Evolutionary conservation across 78 protist genomes (phyloP).

Genomic region (Capsaspora owczarzaki): DNA sequence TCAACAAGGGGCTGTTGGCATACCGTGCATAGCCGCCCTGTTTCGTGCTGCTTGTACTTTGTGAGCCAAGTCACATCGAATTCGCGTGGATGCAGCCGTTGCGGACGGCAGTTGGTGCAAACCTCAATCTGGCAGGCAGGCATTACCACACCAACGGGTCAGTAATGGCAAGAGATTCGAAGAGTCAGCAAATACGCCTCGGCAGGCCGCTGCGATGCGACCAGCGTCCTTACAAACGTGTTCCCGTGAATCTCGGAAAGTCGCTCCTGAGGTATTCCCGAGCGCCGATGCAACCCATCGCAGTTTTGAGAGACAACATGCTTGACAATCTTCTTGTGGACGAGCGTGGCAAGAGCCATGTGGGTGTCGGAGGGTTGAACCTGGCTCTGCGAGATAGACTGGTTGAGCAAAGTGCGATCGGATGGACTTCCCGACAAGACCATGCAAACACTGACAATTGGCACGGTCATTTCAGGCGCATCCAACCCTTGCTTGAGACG

Average conservation of each 20-base stretch:
- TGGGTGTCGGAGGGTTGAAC: neutral
- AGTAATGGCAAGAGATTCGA: neutral
- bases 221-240: neutral
- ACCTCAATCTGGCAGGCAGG: neutral
- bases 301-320: conserved; percentile 7
- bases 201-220: neutral
- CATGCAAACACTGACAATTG: no score
- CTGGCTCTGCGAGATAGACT: neutral
- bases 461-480: no score
- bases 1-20: neutral
- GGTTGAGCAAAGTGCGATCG: no score
- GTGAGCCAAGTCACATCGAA: neutral
- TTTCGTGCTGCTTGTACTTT: neutral
- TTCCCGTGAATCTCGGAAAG: conserved; percentile 21
- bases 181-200: neutral
- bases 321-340: neutral
- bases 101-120: neutral
- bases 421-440: no score
- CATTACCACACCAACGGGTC: neutral
- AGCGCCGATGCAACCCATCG: conserved; percentile 8
- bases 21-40: neutral
- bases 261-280: neutral
- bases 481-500: no score
- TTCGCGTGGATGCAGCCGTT: neutral
- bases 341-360: neutral